Evolutionary conservation across 2,329 filamentous ascomycete genomes (phyloP).

Genomic region (Paramyrothecium sp.): DNA sequence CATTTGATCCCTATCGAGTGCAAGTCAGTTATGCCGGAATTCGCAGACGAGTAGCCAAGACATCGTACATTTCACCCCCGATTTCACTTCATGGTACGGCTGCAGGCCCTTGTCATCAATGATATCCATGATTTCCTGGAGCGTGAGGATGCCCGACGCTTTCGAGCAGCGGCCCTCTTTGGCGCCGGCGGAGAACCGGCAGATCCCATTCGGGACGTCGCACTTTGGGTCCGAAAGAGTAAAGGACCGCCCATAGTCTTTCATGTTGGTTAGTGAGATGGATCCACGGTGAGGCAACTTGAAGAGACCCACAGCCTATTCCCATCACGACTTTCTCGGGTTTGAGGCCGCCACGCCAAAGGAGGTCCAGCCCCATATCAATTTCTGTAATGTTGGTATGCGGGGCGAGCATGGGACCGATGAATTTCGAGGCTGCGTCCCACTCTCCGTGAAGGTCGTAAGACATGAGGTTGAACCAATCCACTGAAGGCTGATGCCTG

Average conservation of each 20-base stretch:
- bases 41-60: too few relatives aligned
- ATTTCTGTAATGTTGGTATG: constrained; percentile 33
- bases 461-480: constrained; percentile 20
- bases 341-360: constrained; percentile 19
- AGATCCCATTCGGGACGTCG: constrained; percentile 11
- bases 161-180: constrained; percentile 7
- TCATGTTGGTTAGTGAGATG: background rate
- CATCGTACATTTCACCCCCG: constrained; percentile 2
- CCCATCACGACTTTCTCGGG: constrained; percentile 24
- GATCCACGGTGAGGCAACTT: too few relatives aligned
- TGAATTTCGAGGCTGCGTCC: constrained; percentile 16
- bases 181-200: constrained; percentile 10
- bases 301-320: constrained; percentile 14
- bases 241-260: constrained; percentile 21
- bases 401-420: constrained; percentile 16
- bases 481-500: too few relatives aligned
- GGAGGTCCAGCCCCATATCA: constrained; percentile 19
- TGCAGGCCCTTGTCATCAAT: constrained; percentile 8
- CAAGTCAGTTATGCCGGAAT: too few relatives aligned
- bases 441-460: constrained; percentile 39
- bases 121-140: constrained; percentile 8
- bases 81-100: background rate
- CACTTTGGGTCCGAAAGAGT: constrained; percentile 11
- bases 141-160: constrained; percentile 1
- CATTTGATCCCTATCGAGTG: constrained; percentile 3